A percentile compares a stretch with the other conserved stretches of the same genome.
phyloP scores from a whole-genome alignment of 2,329 filamentous ascomycete species.

The Leptoxyphium fumago region DNA sequence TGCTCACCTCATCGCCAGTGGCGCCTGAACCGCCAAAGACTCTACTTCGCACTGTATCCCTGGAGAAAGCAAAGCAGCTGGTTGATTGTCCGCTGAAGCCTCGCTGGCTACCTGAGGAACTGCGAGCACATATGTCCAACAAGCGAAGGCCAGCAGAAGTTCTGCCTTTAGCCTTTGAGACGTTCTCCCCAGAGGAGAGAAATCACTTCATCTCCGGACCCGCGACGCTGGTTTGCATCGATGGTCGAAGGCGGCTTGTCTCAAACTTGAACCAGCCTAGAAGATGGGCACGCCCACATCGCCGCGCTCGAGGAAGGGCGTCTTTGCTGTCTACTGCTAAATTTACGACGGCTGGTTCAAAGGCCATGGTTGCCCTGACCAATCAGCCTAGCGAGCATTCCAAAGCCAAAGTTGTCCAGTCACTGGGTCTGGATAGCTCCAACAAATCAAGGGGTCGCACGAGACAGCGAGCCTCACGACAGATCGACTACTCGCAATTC shows the following conservation, averaged over 20 bases:
- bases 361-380: neutral
- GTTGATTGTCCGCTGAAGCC: neutral
- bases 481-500: neutral
- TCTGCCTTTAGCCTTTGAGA: neutral
- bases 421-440: slow-evolving; percentile 1
- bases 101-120: neutral
- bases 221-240: neutral
- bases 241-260: neutral
- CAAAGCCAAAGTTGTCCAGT: slow-evolving; percentile 2
- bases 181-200: neutral
- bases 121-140: neutral
- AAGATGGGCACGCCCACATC: neutral
- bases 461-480: slow-evolving; percentile 3
- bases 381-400: slow-evolving; percentile 2
- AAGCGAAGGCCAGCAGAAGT: neutral
- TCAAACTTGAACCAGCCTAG: neutral
- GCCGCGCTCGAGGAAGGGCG: neutral
- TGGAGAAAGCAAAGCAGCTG: neutral
- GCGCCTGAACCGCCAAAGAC: neutral
- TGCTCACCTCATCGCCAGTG: neutral
- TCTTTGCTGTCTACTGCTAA: neutral
- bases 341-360: neutral
- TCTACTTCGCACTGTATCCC: neutral
- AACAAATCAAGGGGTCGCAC: slow-evolving; percentile 9
- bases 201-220: neutral